phyloP scores from a whole-genome alignment of 1,139 yeast species.

The Pneumocystis wakefieldiae region DNA sequence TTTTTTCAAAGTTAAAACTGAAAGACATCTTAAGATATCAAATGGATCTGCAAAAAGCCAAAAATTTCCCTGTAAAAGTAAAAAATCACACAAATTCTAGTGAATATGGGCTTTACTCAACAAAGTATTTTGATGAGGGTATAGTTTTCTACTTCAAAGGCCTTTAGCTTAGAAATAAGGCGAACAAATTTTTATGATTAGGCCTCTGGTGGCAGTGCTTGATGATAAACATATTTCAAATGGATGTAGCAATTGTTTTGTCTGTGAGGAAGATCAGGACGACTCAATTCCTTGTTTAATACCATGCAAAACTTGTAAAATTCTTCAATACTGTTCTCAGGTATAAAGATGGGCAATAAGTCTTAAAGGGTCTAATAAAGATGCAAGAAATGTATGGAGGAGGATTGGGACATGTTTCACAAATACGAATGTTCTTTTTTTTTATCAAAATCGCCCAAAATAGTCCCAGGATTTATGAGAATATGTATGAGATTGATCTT shows the following conservation, averaged over 20 bases:
- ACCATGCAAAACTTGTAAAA: not conserved
- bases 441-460: conserved; percentile 2
- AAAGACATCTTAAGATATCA: not conserved
- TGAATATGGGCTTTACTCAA: not conserved
- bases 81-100: not conserved
- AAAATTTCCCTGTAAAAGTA: not conserved
- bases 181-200: not conserved
- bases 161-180: not conserved
- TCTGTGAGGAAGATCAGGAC: not conserved
- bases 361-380: conserved; percentile 1
- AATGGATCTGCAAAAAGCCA: not conserved
- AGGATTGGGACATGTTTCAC: conserved; percentile 11
- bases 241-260: not conserved
- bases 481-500: conserved; percentile 7
- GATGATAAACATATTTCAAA: not conserved
- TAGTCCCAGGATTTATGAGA: conserved; percentile 6
- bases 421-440: conserved; percentile 10
- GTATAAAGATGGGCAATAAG: not conserved
- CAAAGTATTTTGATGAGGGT: not conserved
- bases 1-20: not conserved
- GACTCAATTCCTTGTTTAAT: not conserved
- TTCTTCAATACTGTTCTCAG: not conserved
- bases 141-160: not conserved
- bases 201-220: not conserved
- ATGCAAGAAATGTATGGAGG: conserved; percentile 6